These are phyloP conservation scores for Apium graveolens DNA, from an alignment of 129 eudicot species.

Conservation along the genomic window DNA sequence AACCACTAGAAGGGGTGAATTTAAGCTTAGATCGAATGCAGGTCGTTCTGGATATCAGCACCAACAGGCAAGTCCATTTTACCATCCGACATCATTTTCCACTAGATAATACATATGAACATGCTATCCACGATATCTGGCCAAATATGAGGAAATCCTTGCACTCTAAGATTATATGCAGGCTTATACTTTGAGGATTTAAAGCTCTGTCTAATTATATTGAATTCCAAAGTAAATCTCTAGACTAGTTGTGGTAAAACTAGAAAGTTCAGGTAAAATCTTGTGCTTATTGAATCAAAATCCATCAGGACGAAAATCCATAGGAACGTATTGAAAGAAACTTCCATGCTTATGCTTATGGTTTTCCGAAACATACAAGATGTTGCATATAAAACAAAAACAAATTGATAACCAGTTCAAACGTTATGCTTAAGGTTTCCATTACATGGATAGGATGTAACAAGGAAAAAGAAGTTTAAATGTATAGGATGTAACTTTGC, in stretches of 20 bases:
- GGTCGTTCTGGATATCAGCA: neutral
- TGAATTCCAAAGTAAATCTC: neutral
- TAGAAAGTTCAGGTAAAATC: too few relatives aligned
- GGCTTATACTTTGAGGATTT: neutral
- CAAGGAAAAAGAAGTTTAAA: too few relatives aligned
- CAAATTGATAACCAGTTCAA: too few relatives aligned
- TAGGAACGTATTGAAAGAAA: too few relatives aligned
- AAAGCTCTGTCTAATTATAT: neutral
- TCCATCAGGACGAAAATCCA: neutral
- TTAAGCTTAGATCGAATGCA: conserved; percentile 15
- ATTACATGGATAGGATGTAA: neutral
- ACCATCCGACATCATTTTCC: neutral
- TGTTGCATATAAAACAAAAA: neutral
- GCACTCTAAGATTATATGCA: neutral
- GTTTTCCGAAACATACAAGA: neutral
- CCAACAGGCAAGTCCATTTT: neutral
- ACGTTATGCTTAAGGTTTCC: too few relatives aligned
- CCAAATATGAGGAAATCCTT: neutral
- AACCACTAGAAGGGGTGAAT: conserved; percentile 25
- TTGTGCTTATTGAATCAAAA: too few relatives aligned
- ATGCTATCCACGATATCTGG: neutral
- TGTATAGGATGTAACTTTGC: too few relatives aligned
- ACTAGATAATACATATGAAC: neutral
- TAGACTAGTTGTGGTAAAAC: too few relatives aligned
- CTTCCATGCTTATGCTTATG: neutral